phyloP scores from a whole-genome alignment of 441 rosid genomes.

The Corymbia citriodora region DNA sequence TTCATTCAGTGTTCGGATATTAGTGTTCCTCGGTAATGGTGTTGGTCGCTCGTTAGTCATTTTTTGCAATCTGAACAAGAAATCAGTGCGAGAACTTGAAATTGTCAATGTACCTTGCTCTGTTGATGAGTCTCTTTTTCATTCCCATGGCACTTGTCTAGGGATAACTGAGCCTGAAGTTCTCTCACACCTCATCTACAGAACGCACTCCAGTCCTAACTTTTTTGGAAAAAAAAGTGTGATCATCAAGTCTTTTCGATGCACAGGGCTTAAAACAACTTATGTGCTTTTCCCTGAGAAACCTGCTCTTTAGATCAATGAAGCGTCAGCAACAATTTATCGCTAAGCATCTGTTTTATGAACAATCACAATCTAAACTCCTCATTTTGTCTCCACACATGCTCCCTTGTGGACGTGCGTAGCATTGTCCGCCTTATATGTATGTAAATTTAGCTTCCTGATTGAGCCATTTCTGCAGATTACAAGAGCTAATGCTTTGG shows the following conservation, averaged over 20 bases:
- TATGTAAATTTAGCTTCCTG: not conserved
- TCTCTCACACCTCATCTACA: not conserved
- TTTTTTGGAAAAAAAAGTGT: not conserved
- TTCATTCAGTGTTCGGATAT: not conserved
- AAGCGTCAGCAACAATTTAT: not conserved
- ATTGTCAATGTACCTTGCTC: not conserved
- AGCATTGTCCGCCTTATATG: not conserved
- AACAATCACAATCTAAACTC: not conserved
- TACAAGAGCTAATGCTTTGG: conserved; percentile 61
- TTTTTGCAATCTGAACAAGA: not conserved
- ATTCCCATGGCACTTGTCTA: not conserved
- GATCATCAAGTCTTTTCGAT: not conserved
- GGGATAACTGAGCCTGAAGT: not conserved
- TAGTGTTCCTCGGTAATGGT: not conserved
- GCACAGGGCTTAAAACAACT: not conserved
- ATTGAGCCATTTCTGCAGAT: conserved; percentile 25
- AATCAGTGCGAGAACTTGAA: not conserved
- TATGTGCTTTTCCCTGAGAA: not conserved
- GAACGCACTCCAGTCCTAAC: not conserved
- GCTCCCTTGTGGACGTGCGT: not conserved
- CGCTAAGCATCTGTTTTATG: not conserved
- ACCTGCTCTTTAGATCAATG: not conserved
- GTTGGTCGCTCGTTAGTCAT: not conserved
- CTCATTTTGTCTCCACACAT: not conserved
- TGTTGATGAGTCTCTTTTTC: not conserved